These are phyloP conservation scores for Aureobasidium uvarum DNA, from an alignment of 2,329 filamentous ascomycete genomes.

Conservation along the genomic window DNA sequence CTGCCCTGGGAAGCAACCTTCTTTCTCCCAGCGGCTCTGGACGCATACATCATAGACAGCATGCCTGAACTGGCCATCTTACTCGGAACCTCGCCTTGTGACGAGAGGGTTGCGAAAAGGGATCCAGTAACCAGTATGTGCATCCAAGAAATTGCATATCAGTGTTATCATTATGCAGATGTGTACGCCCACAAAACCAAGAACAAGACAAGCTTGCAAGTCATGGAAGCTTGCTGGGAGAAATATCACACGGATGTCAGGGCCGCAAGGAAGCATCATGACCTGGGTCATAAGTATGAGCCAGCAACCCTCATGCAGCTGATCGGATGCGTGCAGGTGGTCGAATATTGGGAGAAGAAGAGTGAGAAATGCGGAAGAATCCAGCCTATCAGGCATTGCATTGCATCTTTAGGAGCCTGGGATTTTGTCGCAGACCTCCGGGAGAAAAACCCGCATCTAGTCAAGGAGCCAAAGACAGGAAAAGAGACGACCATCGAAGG, in stretches of 20 bases:
- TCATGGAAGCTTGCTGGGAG: conserved; percentile 5
- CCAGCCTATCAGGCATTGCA: neutral
- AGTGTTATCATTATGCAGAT: neutral
- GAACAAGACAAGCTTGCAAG: neutral
- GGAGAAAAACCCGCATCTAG: neutral
- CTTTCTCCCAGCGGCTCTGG: neutral
- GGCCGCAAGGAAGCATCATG: neutral
- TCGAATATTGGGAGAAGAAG: neutral
- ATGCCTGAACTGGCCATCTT: conserved; percentile 20
- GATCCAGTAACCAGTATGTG: neutral
- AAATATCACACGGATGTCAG: neutral
- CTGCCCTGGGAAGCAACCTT: conserved; percentile 17
- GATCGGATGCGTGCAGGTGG: neutral
- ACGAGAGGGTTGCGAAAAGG: neutral
- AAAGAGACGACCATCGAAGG: neutral
- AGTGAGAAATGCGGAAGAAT: neutral
- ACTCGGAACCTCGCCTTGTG: neutral
- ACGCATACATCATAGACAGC: neutral
- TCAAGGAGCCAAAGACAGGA: neutral
- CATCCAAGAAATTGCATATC: neutral
- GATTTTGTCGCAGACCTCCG: neutral
- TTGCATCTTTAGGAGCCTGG: neutral
- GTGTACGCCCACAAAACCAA: neutral
- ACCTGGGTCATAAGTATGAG: neutral
- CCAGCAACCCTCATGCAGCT: neutral